Evolutionary conservation across 306 rosid genomes (phyloP), one percentile per base, ranked within the genome.

Genomic region (Inga laurina): DNA sequence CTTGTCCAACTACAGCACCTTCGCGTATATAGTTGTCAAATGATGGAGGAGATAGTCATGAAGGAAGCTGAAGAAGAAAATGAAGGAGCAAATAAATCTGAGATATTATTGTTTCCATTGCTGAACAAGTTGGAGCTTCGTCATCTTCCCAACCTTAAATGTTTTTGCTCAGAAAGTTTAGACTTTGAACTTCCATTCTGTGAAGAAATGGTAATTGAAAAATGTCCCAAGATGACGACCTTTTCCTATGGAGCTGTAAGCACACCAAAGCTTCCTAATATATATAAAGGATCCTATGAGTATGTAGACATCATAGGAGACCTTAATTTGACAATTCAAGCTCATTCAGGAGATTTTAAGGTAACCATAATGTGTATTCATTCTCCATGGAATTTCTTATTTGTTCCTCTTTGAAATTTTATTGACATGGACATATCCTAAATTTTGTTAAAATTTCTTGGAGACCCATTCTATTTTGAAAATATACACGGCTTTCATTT

Each of bases 101-200:
- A 22, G 27, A 70, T 71, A 52, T 56, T 27, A 49, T 49, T 14
- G 22, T 71, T 80, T 71, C 77, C 77, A 39, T 37, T 27, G 21
- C 61, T 80, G 77, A 80, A 70, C 44, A 80, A 80, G 83, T 32
- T 70, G 46, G 83, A 80, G 77, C 83, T 80, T 71, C 83, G 77
- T 69, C 56, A 56, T 4, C 57, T 80, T 1, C 77, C 77, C 32
- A 52, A 22, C n/a, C 56, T 80, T 57, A 70, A 70, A 52, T 80
- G 71, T 54, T 70, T 70, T 64, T 80, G 45, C n/a, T 27, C 83
- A 16, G 59, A 49, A 52, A 80, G 8, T 56, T 24, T 24, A 12
- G 51, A 71, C 37, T n/a, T 80, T 80, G 77, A 80, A 16, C 77
- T 80, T 48, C 83, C 83, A 2, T 70, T 54, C 12, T 80, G 83